Percentiles rank a stretch among this genome's conserved stretches.
Evolutionary conservation across 2,329 filamentous ascomycete genomes (phyloP).

Genomic region (Talaromyces sp.): DNA sequence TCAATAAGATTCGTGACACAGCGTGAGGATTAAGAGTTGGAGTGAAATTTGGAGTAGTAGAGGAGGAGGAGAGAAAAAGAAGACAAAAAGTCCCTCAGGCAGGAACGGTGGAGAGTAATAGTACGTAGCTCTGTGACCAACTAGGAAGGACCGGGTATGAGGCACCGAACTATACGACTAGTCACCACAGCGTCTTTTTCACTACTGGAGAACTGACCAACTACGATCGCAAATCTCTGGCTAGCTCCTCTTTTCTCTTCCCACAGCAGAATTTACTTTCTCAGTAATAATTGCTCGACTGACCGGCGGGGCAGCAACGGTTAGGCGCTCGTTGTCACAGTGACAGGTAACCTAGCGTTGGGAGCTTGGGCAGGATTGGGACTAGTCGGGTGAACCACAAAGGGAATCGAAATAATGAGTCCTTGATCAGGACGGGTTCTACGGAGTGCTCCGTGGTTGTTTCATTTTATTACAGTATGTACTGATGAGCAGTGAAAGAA

Average conservation of each 20-base stretch:
- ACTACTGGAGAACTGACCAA: neutral
- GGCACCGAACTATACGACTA: neutral
- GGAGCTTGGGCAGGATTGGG: neutral
- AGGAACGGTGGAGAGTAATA: neutral
- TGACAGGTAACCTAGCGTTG: constrained; percentile 8
- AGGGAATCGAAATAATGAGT: neutral
- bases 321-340: constrained; percentile 12
- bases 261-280: neutral
- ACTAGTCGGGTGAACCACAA: neutral
- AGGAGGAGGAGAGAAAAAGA: neutral
- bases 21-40: neutral
- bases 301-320: constrained; percentile 5
- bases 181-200: neutral
- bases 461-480: too few relatives aligned
- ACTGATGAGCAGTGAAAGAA: neutral
- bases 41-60: neutral
- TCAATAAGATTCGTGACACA: neutral
- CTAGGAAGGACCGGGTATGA: neutral
- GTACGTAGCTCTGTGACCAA: neutral
- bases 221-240: neutral
- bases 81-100: constrained; percentile 9
- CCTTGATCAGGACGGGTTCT: neutral
- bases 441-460: neutral
- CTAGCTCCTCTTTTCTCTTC: neutral
- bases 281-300: neutral